Percentiles rank a stretch among this genome's conserved stretches.
Evolutionary conservation across 2,329 filamentous ascomycete species (phyloP).

Genomic region (Talaromyces verruculosus): DNA sequence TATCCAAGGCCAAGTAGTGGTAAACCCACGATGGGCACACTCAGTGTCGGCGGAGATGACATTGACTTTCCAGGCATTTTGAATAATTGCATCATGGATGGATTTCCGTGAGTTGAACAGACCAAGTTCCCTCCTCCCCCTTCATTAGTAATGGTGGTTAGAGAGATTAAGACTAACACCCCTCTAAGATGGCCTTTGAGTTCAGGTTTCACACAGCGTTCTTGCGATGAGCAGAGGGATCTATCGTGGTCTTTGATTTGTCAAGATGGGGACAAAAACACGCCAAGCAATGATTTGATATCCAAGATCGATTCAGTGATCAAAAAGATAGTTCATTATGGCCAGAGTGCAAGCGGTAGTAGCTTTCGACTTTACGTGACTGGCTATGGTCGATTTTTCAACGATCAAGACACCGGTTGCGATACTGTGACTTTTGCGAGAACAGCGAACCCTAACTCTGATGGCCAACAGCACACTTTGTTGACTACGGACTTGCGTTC

Average conservation of each 20-base stretch:
- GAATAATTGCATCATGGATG: conserved; percentile 13
- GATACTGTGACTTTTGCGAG: conserved; percentile 10
- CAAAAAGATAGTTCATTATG: conserved; percentile 6
- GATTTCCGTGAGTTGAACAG: conserved; percentile 10
- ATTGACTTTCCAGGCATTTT: conserved; percentile 13
- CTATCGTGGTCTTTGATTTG: conserved; percentile 11
- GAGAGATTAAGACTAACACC: conserved; percentile 3
- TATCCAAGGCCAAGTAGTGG: conserved; percentile 8
- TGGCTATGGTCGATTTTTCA: conserved; percentile 10
- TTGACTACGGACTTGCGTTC: conserved; percentile 7
- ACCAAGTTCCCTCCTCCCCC: neutral
- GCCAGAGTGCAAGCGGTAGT: conserved; percentile 1
- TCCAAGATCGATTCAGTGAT: conserved; percentile 8
- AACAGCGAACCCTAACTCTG: conserved; percentile 3
- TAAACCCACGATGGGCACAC: conserved; percentile 9
- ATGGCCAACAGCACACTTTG: conserved; percentile 13
- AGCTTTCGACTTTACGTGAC: conserved; percentile 9
- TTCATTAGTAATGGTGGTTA: neutral
- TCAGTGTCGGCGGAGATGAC: conserved; percentile 10
- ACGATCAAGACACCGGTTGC: neutral
- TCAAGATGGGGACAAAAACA: conserved; percentile 7
- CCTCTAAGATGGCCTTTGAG: conserved; percentile 5
- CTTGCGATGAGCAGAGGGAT: conserved; percentile 5
- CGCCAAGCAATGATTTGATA: conserved; percentile 7
- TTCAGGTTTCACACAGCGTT: conserved; percentile 5